A percentile compares a stretch with the other conserved stretches of the same genome.
These are phyloP conservation scores for Aspergillus ochraceus DNA, from an alignment of 2,329 filamentous ascomycete species.

Conservation along the genomic window DNA sequence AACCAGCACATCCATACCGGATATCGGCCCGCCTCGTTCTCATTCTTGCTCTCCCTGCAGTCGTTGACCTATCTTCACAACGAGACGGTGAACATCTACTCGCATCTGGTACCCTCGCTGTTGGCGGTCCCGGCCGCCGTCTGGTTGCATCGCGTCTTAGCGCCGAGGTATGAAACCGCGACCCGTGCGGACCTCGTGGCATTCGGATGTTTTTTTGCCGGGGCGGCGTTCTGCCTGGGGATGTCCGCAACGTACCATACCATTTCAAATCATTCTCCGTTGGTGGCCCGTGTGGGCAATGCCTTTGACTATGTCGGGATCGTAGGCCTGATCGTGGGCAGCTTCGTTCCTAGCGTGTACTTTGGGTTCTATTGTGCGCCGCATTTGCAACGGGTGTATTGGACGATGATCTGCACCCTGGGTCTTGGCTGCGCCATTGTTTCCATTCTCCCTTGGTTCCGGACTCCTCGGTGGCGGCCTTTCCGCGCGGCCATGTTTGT, in stretches of 20 bases:
- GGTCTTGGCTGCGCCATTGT: conserved; percentile 74
- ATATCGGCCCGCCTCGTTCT: conserved; percentile 64
- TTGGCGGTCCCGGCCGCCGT: conserved; percentile 54
- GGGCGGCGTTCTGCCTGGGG: conserved; percentile 70
- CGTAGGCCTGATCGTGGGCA: conserved; percentile 85
- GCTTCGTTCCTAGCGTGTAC: conserved; percentile 83
- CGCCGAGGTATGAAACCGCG: conserved; percentile 66
- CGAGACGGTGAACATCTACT: conserved; percentile 71
- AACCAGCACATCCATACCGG: conserved; percentile 69
- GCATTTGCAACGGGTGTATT: conserved; percentile 67
- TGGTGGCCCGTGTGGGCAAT: conserved; percentile 80
- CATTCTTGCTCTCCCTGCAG: conserved; percentile 58
- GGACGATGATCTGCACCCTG: conserved; percentile 74
- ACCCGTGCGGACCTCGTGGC: conserved; percentile 64
- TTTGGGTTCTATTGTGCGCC: conserved; percentile 79
- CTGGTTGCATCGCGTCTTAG: conserved; percentile 58
- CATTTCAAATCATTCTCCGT: conserved; percentile 78
- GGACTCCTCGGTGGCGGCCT: conserved; percentile 78
- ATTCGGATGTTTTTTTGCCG: conserved; percentile 76
- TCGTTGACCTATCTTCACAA: conserved; percentile 66
- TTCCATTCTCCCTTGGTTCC: conserved; percentile 78
- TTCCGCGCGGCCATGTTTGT: conserved; percentile 90
- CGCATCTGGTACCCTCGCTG: conserved; percentile 68
- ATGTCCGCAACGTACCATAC: conserved; percentile 86
- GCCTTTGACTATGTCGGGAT: conserved; percentile 95